Base-by-base conservation (phyloP, 2,329 filamentous ascomycete species). In the Pseudogymnoascus sp. region DNA sequence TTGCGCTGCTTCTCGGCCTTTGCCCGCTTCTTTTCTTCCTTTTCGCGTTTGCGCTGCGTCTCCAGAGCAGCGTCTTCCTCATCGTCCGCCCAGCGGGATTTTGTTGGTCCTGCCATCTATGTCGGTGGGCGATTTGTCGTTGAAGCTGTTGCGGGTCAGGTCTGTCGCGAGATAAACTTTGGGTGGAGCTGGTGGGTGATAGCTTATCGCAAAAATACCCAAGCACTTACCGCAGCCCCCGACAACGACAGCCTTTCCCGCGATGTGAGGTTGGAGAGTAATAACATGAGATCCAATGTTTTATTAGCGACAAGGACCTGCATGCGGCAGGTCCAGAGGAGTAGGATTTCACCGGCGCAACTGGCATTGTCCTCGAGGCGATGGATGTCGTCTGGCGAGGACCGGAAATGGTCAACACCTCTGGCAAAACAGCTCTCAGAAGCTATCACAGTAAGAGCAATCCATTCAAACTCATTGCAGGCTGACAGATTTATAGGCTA, bases 1-100 rank as follows among this genome's bases (percentile, higher is more conserved):
- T 83, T 83, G 62, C 85, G 86, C 66, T 89, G 88, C 74, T 91
- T 95, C 71, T 92, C 88, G 28, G 86, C 87, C 74, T 94, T 97
- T 58, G 85, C 77, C 58, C 89, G 86, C 75, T 89, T 91, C 80
- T 94, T 96, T 69, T 91, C 88, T 74, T 96, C 91, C 75, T 93
- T 97, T 72, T 94, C 90, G 64, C 80, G 82, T 74, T 88, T 93
- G 61, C 85, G 80, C 70, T 86, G 84, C 18, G 86, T 85, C 63
- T 90, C 86, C 41, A 87, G 80, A 43, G 84, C 89, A 20, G 85
- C 84, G 72, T 97, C 91, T 67, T 91, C 90, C 67, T 90, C 89
- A 50, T 88, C 85, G 70, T 91, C 84, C 65, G 89, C 90, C 94
- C 94, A 99, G 74, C 93, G 86, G 58, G 93, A 97, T 63, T 71